Base-by-base conservation (phyloP, 1,284 basidiomycete genomes). In the Mycena sp. region DNA sequence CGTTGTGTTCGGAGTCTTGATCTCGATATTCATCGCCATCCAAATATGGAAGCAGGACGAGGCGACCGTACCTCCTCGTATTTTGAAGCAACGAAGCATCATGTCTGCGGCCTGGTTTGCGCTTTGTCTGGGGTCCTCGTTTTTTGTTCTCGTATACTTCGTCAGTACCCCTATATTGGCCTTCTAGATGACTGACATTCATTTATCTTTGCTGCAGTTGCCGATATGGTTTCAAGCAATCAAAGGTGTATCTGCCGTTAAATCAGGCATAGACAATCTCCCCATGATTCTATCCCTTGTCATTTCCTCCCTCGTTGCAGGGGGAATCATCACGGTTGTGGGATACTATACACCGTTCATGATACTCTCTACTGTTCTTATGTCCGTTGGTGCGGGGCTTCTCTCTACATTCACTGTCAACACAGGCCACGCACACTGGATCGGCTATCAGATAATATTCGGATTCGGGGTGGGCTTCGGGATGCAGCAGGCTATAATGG, bases 161-260 rank as follows among this genome's bases (percentile, higher is more conserved):
- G n/a, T n/a, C n/a, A n/a, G n/a, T n/a, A n/a, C n/a, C n/a, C n/a
- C n/a, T n/a, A n/a, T n/a, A n/a, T n/a, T n/a, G n/a, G n/a, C n/a
- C n/a, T n/a, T n/a, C n/a, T n/a, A n/a, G n/a, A n/a, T n/a, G n/a
- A n/a, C n/a, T n/a, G n/a, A n/a, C n/a, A n/a, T n/a, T n/a, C n/a
- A n/a, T n/a, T n/a, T n/a, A n/a, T n/a, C n/a, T n/a, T n/a, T n/a
- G n/a, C n/a, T n/a, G n/a, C n/a, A n/a, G n/a, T n/a, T n/a, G n/a
- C n/a, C n/a, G n/a, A 40, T 54, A 16, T 54, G 52, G 52, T 54
- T 54, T 35, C 52, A 54, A 37, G 52, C 52, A 19, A 63, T 54
- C 52, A 40, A 54, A 21, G 26, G 26, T 12, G 52, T 54, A 4
- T 54, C 52, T 11, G 35, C 52, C 35, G 52, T 54, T 21, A 40